A percentile compares a stretch with the other conserved stretches of the same genome.
Evolutionary conservation across 306 rosid species (phyloP).

Genomic region (Canavalia ensiformis): DNA sequence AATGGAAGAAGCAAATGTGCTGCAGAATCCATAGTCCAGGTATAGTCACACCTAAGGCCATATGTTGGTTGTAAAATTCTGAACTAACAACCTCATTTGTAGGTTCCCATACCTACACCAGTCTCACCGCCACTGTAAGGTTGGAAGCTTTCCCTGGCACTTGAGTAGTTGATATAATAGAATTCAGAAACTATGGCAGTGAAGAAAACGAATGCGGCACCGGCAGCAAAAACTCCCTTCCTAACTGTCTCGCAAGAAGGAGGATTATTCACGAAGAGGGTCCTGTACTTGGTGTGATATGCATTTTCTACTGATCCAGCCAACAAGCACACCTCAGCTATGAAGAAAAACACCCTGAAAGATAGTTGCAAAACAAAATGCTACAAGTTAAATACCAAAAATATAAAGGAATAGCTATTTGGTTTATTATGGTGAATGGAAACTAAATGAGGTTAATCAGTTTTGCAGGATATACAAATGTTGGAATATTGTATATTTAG

Average conservation of each 20-base stretch:
- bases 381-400: conserved; percentile 28
- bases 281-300: conserved; percentile 88
- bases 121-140: conserved; percentile 76
- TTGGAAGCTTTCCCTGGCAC: conserved; percentile 78
- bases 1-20: conserved; percentile 46
- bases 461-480: conserved; percentile 27
- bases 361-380: conserved; percentile 5
- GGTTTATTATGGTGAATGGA: conserved; percentile 11
- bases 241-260: conserved; percentile 79
- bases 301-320: conserved; percentile 96
- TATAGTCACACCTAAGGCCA: conserved; percentile 49
- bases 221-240: conserved; percentile 92
- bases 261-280: conserved; percentile 45
- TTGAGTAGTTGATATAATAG: conserved; percentile 87
- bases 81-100: conserved; percentile 62
- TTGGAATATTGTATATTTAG: neutral
- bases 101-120: conserved; percentile 89
- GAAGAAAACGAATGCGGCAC: conserved; percentile 85
- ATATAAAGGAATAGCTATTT: neutral
- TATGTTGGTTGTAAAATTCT: conserved; percentile 36
- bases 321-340: conserved; percentile 88
- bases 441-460: conserved; percentile 3
- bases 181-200: conserved; percentile 74
- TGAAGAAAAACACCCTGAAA: conserved; percentile 86
- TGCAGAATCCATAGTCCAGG: conserved; percentile 43